phyloP scores from a whole-genome alignment of 2,329 filamentous ascomycete species.

The Chaetomiaceae sp. region DNA sequence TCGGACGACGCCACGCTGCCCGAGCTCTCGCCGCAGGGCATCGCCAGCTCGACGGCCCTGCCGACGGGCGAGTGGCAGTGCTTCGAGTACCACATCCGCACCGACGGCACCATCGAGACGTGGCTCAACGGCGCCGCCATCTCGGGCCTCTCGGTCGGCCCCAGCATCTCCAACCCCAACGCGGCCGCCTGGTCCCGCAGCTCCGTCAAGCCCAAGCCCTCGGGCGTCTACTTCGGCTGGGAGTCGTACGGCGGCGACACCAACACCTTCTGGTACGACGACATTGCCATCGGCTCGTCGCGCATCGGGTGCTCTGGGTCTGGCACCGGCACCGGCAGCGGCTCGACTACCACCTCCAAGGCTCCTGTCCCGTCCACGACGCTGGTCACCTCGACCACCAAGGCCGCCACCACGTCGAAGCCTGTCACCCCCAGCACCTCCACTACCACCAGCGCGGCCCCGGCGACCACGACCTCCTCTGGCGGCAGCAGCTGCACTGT shows the following conservation, averaged over 20 bases:
- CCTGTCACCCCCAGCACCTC: neutral
- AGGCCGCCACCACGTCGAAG: neutral
- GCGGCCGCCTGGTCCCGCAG: conserved; percentile 50
- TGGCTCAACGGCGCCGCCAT: conserved; percentile 53
- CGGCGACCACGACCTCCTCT: conserved; percentile 1
- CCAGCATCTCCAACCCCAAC: conserved; percentile 47
- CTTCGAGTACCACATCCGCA: conserved; percentile 57
- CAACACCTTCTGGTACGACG: conserved; percentile 62
- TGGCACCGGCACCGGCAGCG: neutral
- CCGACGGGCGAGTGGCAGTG: conserved; percentile 51
- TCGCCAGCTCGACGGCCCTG: conserved; percentile 49
- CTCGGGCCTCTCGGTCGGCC: conserved; percentile 45
- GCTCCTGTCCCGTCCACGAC: neutral
- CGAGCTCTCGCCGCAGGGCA: conserved; percentile 55
- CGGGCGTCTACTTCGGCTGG: conserved; percentile 58
- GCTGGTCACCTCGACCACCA: neutral
- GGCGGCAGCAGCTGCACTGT: conserved; percentile 4
- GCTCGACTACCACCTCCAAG: neutral
- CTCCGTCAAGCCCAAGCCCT: conserved; percentile 47
- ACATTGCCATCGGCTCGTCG: conserved; percentile 46
- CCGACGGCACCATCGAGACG: conserved; percentile 56
- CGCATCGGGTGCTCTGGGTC: conserved; percentile 45
- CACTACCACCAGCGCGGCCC: conserved; percentile 1
- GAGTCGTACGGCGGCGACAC: conserved; percentile 57
- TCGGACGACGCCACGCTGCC: conserved; percentile 59